phyloP scores from a whole-genome alignment of 768 basidiomycete species.

The Paxillus ammoniavirescens region DNA sequence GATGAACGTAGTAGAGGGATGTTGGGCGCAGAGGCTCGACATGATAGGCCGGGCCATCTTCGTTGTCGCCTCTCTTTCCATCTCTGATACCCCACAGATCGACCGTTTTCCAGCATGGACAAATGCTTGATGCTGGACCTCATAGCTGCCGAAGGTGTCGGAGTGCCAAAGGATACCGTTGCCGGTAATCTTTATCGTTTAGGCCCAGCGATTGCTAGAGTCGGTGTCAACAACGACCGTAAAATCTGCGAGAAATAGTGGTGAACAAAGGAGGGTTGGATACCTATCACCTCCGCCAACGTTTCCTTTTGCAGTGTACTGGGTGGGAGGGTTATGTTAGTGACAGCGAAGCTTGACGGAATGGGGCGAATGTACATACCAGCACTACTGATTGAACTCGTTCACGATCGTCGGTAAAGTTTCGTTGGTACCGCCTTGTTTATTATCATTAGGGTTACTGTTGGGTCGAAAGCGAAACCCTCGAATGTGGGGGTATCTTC shows the following conservation, averaged over 20 bases:
- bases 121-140: conserved; percentile 27
- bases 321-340: not conserved
- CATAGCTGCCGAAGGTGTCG: conserved; percentile 35
- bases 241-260: conserved; percentile 19
- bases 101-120: conserved; percentile 17
- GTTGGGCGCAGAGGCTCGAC: conserved; percentile 38
- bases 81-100: conserved; percentile 20
- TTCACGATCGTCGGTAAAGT: conserved; percentile 18
- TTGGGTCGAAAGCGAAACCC: conserved; percentile 21
- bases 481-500: conserved; percentile 5
- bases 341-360: not conserved
- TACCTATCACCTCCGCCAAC: conserved; percentile 27
- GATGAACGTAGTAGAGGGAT: conserved; percentile 37
- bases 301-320: conserved; percentile 31
- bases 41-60: conserved; percentile 30
- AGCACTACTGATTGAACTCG: conserved; percentile 17
- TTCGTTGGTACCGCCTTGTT: conserved; percentile 21
- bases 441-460: conserved; percentile 12
- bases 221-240: conserved; percentile 29
- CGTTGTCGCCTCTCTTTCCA: conserved; percentile 18
- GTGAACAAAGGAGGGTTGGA: not conserved
- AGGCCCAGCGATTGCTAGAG: conserved; percentile 32
- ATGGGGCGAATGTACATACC: conserved; percentile 17
- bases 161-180: conserved; percentile 37
- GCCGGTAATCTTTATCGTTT: conserved; percentile 28